Evolutionary conservation across 495 filamentous ascomycete species (phyloP).

Genomic region (Parathielavia appendiculata): DNA sequence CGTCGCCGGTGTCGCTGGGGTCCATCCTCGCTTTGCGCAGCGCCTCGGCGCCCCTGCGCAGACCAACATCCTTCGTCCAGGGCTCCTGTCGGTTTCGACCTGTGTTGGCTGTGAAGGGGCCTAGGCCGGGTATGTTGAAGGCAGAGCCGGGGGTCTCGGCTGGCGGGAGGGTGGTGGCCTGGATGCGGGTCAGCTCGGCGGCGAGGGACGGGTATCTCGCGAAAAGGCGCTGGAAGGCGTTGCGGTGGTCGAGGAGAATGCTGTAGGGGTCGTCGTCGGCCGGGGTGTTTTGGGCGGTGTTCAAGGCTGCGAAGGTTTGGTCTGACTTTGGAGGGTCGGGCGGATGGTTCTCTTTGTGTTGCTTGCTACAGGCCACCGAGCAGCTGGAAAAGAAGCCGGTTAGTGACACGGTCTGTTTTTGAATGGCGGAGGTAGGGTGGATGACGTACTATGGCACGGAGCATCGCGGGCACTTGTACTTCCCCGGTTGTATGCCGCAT

Average conservation of each 20-base stretch:
- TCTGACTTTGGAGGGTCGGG: constrained; percentile 18
- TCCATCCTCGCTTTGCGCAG: constrained; percentile 33
- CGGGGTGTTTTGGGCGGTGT: constrained; percentile 6
- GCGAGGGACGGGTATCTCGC: constrained; percentile 48
- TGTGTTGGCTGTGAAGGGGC: background rate
- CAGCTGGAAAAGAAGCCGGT: constrained; percentile 45
- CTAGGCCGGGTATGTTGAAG: background rate
- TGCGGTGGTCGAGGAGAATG: constrained; percentile 36
- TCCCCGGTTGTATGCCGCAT: constrained; percentile 51
- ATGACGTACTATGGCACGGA: constrained; percentile 53
- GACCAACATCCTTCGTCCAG: constrained; percentile 40
- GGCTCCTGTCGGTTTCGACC: constrained; percentile 12
- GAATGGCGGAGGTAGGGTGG: background rate
- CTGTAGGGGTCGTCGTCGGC: constrained; percentile 30
- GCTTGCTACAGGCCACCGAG: constrained; percentile 61
- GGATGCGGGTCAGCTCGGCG: constrained; percentile 47
- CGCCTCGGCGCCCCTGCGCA: constrained; percentile 35
- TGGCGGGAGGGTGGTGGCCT: constrained; percentile 45
- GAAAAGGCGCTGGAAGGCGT: constrained; percentile 50
- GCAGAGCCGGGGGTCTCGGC: constrained; percentile 6
- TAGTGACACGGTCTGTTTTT: constrained; percentile 4
- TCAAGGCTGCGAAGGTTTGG: background rate
- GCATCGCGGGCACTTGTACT: constrained; percentile 65
- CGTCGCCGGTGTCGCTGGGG: constrained; percentile 38
- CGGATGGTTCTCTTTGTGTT: constrained; percentile 51